Evolutionary conservation across 345 rosid genomes (phyloP), one percentile per base, ranked within the genome.

Genomic region (Pugionium dolabratum): DNA sequence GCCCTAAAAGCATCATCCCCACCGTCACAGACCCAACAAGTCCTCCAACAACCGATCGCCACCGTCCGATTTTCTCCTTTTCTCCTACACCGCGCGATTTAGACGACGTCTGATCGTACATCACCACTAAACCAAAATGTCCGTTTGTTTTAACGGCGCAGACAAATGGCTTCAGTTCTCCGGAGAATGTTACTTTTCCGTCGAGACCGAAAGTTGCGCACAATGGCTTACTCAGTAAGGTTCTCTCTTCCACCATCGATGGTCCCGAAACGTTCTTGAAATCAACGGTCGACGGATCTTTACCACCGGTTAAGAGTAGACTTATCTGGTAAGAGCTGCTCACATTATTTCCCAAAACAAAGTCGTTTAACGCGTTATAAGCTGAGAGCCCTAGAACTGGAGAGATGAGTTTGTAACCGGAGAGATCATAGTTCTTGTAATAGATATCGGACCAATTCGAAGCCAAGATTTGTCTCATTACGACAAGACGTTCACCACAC

Each of bases 351-450:
- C 67, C 62, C 3, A 64, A 48, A 7, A n/a, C 10, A 34, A 58
- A 69, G 26, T 78, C 77, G 33, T 56, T 72, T 2, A 77, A 79
- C 0, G 78, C 83, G 64, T 88, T 90, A 44, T 90, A 90, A 70
- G 96, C 96, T 52, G 82, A 51, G 43, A 93, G 89, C 72, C 95
- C 97, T 66, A 93, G 54, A 54, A 93, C 82, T 1, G 96, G 96
- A 2, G 98, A 88, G 6, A 86, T 80, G 0, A 90, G 90, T 57
- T 64, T 79, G 65, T 93, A 93, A 42, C 96, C 94, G 29, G 96
- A 85, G 59, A 93, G 71, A 72, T 88, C 85, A 67, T 85, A 93
- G 54, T 84, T 85, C 39, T 33, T 62, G 61, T 80, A 88, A 46
- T 81, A 93, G 4, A 86, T 70, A 32, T 89, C 79, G 8, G 95